Conservation (phyloP, 345 rosid genomes). For the Rhodomyrtus tomentosa region DNA sequence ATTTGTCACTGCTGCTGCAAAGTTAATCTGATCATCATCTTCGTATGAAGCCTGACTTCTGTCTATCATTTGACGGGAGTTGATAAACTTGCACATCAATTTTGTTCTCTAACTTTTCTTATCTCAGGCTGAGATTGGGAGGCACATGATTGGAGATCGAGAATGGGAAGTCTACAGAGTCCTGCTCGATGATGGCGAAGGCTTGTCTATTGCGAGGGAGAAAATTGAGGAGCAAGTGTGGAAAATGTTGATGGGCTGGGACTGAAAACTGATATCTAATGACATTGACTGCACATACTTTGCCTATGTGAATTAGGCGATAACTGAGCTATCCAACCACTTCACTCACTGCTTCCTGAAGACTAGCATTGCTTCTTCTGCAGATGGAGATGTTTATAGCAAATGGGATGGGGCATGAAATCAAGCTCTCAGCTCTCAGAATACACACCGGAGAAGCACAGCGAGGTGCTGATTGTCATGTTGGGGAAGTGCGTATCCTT, state of each 20-base stretch:
- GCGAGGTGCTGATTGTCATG: background rate
- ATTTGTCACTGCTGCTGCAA: background rate
- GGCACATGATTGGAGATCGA: slow-evolving; percentile 58
- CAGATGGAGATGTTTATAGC: background rate
- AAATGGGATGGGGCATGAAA: background rate
- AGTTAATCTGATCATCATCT: background rate
- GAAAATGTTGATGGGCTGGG: slow-evolving; percentile 93
- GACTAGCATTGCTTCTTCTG: background rate
- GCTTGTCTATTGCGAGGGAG: slow-evolving; percentile 23
- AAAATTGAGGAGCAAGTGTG: slow-evolving; percentile 73
- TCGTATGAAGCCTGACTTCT: background rate
- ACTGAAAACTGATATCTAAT: slow-evolving; percentile 9
- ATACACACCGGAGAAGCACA: background rate
- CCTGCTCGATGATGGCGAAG: slow-evolving; percentile 68
- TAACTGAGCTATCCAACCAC: background rate
- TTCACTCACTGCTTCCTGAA: background rate
- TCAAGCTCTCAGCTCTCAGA: background rate
- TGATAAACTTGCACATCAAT: background rate
- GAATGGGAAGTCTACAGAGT: slow-evolving; percentile 95
- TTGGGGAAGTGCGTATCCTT: too few species aligned
- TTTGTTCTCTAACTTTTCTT: background rate
- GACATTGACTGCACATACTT: background rate
- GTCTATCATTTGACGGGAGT: background rate
- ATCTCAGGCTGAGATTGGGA: slow-evolving; percentile 72
- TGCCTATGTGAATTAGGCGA: background rate